Evolutionary conservation across 106 monocot genomes (phyloP), one percentile per base, ranked within the genome.

Genomic region (Dioscorea alata): DNA sequence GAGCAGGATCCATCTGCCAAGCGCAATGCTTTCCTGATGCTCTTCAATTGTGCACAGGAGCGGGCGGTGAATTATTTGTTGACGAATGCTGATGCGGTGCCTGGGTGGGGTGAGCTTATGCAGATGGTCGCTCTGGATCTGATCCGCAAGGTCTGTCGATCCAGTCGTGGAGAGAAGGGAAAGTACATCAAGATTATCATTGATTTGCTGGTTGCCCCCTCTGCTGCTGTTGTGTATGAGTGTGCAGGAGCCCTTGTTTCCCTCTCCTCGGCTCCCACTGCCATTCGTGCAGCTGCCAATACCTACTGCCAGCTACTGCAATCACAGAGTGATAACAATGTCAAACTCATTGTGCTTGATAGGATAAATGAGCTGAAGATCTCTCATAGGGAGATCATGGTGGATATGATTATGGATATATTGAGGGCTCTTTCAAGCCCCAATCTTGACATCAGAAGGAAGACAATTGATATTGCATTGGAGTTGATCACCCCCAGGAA

Each of bases 91-190:
- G 94, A 94, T 10, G 67, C 71, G n/a, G 85, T 94, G 32, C 59
- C 80, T 0, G 90, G 81, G 8, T 94, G 94, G 94, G 76, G 81
- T 1, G 94, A 90, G 56, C 76, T 85, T 62, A 69, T 94, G 61
- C 94, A 94, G 83, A 94, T 94, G 94, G 94, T 83, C n/a, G 90
- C 75, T 0, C 73, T 94, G 1, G 94, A 94, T 60, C 79, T 94
- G 34, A 90, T 94, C 67, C 81, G 88, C 21, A 94, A 94, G 76
- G 90, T 94, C 32, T 94, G 94, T 75, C 74, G 94, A 14, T 79
- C 87, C 6, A 90, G 85, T 66, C 75, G 79, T 0, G 76, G 71
- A 0, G 85, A 88, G 74, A 94, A 94, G 73, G 94, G 80, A 7
- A 82, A 77, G 73, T 90, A 94, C 59, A 90, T 94, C 61, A 85